Evolutionary conservation across 1,139 yeast species (phyloP).

Genomic region (Hanseniaspora uvarum): DNA sequence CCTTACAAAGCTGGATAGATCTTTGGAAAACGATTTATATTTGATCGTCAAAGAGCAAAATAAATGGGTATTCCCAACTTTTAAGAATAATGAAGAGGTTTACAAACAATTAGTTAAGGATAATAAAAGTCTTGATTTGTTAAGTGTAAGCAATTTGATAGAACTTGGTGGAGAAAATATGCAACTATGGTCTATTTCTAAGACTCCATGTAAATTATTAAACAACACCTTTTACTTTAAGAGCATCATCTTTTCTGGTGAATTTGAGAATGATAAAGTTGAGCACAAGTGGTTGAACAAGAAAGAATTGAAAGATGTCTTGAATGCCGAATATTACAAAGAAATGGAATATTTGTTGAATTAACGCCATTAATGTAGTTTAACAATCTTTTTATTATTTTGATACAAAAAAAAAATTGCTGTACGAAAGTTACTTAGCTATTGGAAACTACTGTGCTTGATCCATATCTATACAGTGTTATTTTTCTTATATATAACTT

Average conservation of each 20-base stretch:
- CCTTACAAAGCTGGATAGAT: conserved; percentile 61
- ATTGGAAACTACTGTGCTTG: not conserved
- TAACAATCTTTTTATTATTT: not conserved
- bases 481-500: no score
- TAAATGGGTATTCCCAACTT: conserved; percentile 70
- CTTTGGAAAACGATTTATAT: conserved; percentile 69
- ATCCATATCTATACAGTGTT: no score
- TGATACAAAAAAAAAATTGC: not conserved
- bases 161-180: conserved; percentile 62
- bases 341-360: conserved; percentile 45
- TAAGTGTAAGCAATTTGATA: conserved; percentile 68
- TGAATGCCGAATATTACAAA: conserved; percentile 47
- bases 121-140: conserved; percentile 48
- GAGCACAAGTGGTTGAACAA: conserved; percentile 76
- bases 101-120: conserved; percentile 18
- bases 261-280: conserved; percentile 37
- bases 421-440: not conserved
- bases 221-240: conserved; percentile 54
- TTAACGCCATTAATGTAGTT: conserved; percentile 31
- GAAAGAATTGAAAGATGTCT: conserved; percentile 56
- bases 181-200: conserved; percentile 83
- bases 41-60: conserved; percentile 43
- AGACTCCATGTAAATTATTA: conserved; percentile 70
- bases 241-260: conserved; percentile 85
- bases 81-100: conserved; percentile 34